Conservation (phyloP, 108 stramenopile genomes). For the Skeletonema costatum region DNA sequence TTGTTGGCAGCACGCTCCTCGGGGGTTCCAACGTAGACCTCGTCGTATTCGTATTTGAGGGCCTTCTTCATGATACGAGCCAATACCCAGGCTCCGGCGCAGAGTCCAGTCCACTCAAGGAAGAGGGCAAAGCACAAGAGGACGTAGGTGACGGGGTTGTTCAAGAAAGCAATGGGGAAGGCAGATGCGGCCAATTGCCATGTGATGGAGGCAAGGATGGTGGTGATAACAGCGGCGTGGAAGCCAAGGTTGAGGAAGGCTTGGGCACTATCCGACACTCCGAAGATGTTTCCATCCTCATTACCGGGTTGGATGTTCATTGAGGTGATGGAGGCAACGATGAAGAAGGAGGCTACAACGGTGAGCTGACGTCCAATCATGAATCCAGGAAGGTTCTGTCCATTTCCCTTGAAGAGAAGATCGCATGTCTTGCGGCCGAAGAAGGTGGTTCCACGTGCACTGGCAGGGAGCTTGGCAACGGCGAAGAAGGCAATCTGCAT, state of each 20-base stretch:
- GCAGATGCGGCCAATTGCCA: slow-evolving; percentile 79
- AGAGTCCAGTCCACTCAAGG: slow-evolving; percentile 69
- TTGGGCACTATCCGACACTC: slow-evolving; percentile 64
- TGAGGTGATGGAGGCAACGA: no score
- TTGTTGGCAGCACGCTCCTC: slow-evolving; percentile 63
- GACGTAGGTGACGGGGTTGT: slow-evolving; percentile 65
- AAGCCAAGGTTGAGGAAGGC: slow-evolving; percentile 82
- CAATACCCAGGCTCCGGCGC: slow-evolving; percentile 64
- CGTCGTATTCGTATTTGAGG: slow-evolving; percentile 60
- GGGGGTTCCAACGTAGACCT: slow-evolving; percentile 72
- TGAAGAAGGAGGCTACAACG: no score
- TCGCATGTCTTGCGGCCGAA: no score
- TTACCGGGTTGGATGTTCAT: no score
- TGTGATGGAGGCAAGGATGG: slow-evolving; percentile 74
- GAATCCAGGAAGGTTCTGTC: no score
- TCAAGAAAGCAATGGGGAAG: slow-evolving; percentile 74
- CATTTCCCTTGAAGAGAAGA: no score
- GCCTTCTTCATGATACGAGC: slow-evolving; percentile 56
- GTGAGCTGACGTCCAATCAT: no score
- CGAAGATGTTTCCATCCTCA: slow-evolving; percentile 44
- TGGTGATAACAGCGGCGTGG: slow-evolving; percentile 83
- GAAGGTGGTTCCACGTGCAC: no score
- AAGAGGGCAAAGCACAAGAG: slow-evolving; percentile 52
- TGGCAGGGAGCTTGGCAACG: no score
- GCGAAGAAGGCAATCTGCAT: no score